Base-by-base conservation (phyloP, 805 yeast genomes). In the Schwanniomyces occidentalis region DNA sequence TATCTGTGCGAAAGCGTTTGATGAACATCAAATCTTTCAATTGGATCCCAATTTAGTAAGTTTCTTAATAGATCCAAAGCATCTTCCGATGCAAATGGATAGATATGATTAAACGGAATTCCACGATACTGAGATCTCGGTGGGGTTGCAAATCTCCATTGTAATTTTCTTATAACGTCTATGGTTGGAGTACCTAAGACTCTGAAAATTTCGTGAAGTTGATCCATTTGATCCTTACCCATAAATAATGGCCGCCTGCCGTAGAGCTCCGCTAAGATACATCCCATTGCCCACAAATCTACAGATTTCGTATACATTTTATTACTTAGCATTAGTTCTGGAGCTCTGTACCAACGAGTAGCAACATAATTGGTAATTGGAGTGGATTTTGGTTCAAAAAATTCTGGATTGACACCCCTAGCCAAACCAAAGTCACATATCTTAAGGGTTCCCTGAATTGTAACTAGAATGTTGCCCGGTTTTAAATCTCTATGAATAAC, bases 341-440 rank as follows among this genome's bases (percentile, higher is more conserved):
- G 98, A 0, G 97, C 96, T 28, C 98, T 69, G 52, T 90, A 90
- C 96, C 96, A 90, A 38, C 97, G 65, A 0, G 97, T 90, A 0
- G 96, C 96, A 16, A 90, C 96, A 53, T 90, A 90, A 47, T 79
- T 82, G 8, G 95, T 85, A 17, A 85, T 85, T 10, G 75, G 69
- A 19, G 63, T 51, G 3, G 63, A 41, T 24, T 55, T 62, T 10
- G 65, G 57, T 32, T 56, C 61, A 41, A 58, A 43, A 30, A 32
- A 54, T 14, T 38, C 42, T 7, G 54, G 63, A 49, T 51, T 60
- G 8, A 87, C 69, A 1, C 95, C 95, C 52, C 97, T 68, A 1
- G 97, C 95, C 22, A 90, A 66, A 0, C 98, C 98, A 67, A 90
- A 90, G 61, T 90, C 98, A 60, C 97, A 88, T 12, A 90, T 86